These are phyloP conservation scores for Aspergillus kassunensis DNA, from an alignment of 495 filamentous ascomycete species.

Conservation along the genomic window DNA sequence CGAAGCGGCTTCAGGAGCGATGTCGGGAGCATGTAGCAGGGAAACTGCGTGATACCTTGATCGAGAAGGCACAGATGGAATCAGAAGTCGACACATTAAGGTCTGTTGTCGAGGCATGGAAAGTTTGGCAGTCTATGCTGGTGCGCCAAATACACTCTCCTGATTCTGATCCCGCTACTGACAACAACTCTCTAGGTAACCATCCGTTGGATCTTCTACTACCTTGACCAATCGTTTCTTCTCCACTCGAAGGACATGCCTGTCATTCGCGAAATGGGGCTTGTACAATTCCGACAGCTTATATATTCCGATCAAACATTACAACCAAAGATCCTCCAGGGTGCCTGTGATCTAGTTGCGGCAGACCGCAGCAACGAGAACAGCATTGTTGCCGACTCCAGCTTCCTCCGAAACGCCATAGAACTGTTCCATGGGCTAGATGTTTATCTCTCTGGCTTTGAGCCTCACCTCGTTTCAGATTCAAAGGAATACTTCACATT, in stretches of 20 bases:
- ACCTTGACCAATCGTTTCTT: conserved; percentile 85
- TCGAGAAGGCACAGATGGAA: conserved; percentile 43
- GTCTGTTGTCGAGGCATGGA: conserved; percentile 67
- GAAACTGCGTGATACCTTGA: conserved; percentile 51
- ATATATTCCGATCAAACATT: conserved; percentile 52
- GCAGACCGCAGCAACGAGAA: conserved; percentile 59
- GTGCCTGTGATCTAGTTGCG: conserved; percentile 70
- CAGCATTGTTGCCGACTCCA: conserved; percentile 36
- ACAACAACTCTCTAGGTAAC: conserved; percentile 47
- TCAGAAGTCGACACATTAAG: conserved; percentile 60
- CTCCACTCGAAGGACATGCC: conserved; percentile 56
- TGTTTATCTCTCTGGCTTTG: conserved; percentile 74
- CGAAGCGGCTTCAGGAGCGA: conserved; percentile 54
- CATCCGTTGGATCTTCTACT: conserved; percentile 84
- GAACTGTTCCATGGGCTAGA: conserved; percentile 76
- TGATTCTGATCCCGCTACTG: neutral
- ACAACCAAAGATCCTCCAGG: conserved; percentile 56
- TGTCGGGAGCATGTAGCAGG: conserved; percentile 60
- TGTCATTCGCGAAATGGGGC: conserved; percentile 56
- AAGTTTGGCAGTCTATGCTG: conserved; percentile 72
- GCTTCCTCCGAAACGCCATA: conserved; percentile 65
- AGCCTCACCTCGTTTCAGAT: conserved; percentile 63
- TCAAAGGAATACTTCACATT: conserved; percentile 60
- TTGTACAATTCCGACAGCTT: conserved; percentile 53
- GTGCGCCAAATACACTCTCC: conserved; percentile 36